These are phyloP conservation scores for Aspergillus ostianus DNA, from an alignment of 495 filamentous ascomycete species.

Conservation along the genomic window DNA sequence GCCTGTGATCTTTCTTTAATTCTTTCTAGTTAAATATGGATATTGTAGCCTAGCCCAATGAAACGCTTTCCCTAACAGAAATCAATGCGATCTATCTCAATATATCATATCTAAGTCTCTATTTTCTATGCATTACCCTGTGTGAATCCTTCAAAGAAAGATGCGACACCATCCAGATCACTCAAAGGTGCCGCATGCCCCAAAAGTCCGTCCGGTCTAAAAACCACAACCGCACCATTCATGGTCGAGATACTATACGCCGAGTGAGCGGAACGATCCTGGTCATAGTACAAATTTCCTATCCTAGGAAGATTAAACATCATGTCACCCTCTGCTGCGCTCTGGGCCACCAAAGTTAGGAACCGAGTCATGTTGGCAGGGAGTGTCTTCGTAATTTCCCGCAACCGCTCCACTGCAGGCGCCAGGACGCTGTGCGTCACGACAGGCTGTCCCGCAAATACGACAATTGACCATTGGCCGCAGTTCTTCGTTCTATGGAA, in stretches of 20 bases:
- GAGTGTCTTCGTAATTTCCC: background rate
- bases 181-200: slow-evolving; percentile 5
- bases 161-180: background rate
- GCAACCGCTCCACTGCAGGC: background rate
- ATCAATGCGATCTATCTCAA: background rate
- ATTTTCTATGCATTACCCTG: background rate
- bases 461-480: slow-evolving; percentile 7
- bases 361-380: slow-evolving; percentile 8
- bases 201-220: slow-evolving; percentile 9
- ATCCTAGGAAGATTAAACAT: slow-evolving; percentile 3
- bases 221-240: slow-evolving; percentile 7
- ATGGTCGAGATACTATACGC: slow-evolving; percentile 8
- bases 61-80: background rate
- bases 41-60: background rate
- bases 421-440: background rate
- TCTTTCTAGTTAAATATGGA: slow-evolving; percentile 2
- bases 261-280: slow-evolving; percentile 10
- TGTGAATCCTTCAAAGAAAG: background rate
- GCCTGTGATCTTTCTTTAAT: too few species aligned
- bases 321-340: slow-evolving; percentile 5
- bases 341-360: slow-evolving; percentile 8
- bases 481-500: slow-evolving; percentile 8
- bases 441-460: slow-evolving; percentile 6
- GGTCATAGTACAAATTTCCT: slow-evolving; percentile 8
- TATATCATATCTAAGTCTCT: background rate